phyloP scores from a whole-genome alignment of 192 early-diverging fungal genomes.

The Nowakowskiella sp. region DNA sequence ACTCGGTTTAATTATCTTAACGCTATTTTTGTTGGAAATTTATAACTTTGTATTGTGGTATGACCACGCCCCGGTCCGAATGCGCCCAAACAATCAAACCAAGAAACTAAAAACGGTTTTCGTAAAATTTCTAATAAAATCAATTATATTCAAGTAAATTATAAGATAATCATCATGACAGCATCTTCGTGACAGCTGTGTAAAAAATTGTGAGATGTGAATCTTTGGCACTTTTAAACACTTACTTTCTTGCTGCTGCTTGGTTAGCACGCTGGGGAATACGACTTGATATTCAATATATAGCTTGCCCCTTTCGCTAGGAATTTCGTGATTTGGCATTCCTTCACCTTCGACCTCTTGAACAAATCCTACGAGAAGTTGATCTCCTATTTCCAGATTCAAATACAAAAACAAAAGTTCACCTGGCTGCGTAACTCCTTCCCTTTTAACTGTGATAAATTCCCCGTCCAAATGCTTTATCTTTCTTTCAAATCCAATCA shows the following conservation, averaged over 20 bases:
- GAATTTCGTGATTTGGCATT: slow-evolving; percentile 69
- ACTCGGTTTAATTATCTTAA: too few relatives aligned
- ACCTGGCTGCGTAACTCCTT: slow-evolving; percentile 54
- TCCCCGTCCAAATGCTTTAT: slow-evolving; percentile 73
- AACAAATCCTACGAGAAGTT: slow-evolving; percentile 59
- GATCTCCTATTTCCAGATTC: slow-evolving; percentile 6
- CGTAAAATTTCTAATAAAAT: too few relatives aligned
- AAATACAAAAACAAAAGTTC: slow-evolving; percentile 13
- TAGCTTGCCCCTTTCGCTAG: slow-evolving; percentile 62
- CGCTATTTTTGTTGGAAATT: too few relatives aligned
- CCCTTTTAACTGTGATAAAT: slow-evolving; percentile 32
- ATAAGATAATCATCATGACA: too few relatives aligned
- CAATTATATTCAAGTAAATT: too few relatives aligned
- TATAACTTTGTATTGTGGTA: too few relatives aligned
- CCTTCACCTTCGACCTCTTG: slow-evolving; percentile 72
- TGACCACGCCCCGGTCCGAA: too few relatives aligned
- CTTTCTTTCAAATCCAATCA: slow-evolving; percentile 70
- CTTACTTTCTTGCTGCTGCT: slow-evolving; percentile 28
- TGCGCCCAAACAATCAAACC: too few relatives aligned
- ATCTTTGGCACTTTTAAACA: too few relatives aligned
- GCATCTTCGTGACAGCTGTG: too few relatives aligned
- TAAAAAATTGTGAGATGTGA: too few relatives aligned
- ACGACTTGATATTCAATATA: slow-evolving; percentile 83
- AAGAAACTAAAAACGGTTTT: too few relatives aligned
- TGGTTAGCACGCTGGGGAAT: slow-evolving; percentile 59